phyloP scores from a whole-genome alignment of 257 asterid species.

The Scutellaria galericulata region DNA sequence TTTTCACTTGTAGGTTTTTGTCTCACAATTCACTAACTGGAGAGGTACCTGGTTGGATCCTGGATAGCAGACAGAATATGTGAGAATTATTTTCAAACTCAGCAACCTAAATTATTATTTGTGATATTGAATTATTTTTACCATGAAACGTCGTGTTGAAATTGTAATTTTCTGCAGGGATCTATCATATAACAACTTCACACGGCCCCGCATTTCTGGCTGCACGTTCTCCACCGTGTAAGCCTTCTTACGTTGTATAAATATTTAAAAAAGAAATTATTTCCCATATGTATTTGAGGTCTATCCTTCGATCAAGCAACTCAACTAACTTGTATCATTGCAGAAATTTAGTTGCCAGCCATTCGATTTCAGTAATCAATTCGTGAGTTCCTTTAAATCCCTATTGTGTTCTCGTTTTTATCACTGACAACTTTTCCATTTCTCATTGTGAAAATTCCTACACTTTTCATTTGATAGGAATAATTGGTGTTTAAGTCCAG shows the following conservation, averaged over 20 bases:
- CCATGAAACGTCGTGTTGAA: not conserved
- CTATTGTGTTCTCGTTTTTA: not conserved
- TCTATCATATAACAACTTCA: conserved; percentile 83
- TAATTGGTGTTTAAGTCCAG: conserved; percentile 74
- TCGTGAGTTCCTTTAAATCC: conserved; percentile 57
- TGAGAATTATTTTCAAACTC: conserved; percentile 43
- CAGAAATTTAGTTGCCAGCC: conserved; percentile 87
- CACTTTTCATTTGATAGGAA: conserved; percentile 36
- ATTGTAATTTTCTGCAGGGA: conserved; percentile 63
- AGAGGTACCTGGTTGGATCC: conserved; percentile 61
- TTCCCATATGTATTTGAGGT: too few species aligned
- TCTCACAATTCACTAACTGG: conserved; percentile 74
- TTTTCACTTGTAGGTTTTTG: conserved; percentile 61
- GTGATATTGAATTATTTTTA: not conserved
- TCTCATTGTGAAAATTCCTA: conserved; percentile 29
- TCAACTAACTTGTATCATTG: conserved; percentile 26
- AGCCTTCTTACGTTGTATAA: conserved; percentile 33
- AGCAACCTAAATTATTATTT: not conserved
- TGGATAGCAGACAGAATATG: conserved; percentile 51
- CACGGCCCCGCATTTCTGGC: conserved; percentile 37
- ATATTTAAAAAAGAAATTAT: not conserved
- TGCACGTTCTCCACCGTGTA: conserved; percentile 63
- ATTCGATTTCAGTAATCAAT: conserved; percentile 46
- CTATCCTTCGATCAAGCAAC: conserved; percentile 44
- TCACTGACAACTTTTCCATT: not conserved